A percentile compares a stretch with the other conserved stretches of the same genome.
Evolutionary conservation across 345 rosid genomes (phyloP).

Genomic region (Sonneratia alba): DNA sequence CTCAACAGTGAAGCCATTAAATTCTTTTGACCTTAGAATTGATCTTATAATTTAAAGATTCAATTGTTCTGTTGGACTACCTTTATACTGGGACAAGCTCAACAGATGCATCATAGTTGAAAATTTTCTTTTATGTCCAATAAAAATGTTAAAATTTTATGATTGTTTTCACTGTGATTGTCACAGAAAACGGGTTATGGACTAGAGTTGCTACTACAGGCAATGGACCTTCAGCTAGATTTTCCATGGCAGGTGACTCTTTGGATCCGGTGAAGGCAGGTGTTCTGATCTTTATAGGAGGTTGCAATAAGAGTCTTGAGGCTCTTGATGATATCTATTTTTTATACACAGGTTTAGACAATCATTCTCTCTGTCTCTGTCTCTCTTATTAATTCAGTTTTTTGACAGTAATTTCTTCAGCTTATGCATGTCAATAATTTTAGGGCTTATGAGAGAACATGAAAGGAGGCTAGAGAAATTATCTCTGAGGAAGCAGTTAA

Average conservation of each 20-base stretch:
- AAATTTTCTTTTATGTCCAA: background rate
- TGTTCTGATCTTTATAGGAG: constrained; percentile 70
- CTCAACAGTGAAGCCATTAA: background rate
- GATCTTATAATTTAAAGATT: background rate
- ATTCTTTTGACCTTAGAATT: background rate
- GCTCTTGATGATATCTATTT: constrained; percentile 90
- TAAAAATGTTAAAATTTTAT: background rate
- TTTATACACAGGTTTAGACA: constrained; percentile 63
- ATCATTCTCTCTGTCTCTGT: background rate
- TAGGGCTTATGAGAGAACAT: constrained; percentile 52
- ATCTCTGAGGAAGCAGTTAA: constrained; percentile 85
- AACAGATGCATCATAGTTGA: background rate
- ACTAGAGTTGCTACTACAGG: constrained; percentile 58
- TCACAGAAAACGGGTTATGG: constrained; percentile 77
- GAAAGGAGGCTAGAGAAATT: constrained; percentile 57
- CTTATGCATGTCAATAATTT: constrained; percentile 1
- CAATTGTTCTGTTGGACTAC: background rate
- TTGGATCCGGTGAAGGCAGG: constrained; percentile 78
- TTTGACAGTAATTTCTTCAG: background rate
- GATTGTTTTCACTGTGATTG: background rate
- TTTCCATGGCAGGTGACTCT: constrained; percentile 85
- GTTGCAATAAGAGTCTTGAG: constrained; percentile 91
- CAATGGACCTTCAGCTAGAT: constrained; percentile 89
- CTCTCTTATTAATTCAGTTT: background rate
- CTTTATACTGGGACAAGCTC: background rate